phyloP scores from a whole-genome alignment of 108 stramenopile genomes.

The Nitzschia sp. region DNA sequence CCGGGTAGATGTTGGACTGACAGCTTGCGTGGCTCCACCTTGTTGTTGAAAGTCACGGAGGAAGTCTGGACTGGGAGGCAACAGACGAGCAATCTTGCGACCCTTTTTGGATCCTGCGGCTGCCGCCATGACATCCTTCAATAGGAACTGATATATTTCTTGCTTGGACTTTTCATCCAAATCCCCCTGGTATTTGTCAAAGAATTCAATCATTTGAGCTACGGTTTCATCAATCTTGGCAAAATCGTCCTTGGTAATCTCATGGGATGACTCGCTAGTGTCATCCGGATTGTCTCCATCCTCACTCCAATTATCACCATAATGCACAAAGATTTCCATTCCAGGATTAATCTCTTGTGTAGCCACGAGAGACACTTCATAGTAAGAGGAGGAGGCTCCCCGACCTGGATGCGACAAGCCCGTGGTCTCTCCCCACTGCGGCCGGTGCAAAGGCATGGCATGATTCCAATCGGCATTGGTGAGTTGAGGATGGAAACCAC shows the following conservation, averaged over 20 bases:
- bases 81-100: conserved; percentile 28
- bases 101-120: conserved; percentile 57
- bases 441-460: conserved; percentile 35
- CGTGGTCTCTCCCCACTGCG: conserved; percentile 25
- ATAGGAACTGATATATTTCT: conserved; percentile 68
- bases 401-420: conserved; percentile 55
- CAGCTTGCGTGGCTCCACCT: conserved; percentile 53
- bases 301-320: conserved; percentile 62
- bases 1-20: conserved; percentile 38
- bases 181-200: conserved; percentile 60
- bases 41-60: conserved; percentile 48
- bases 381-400: conserved; percentile 62
- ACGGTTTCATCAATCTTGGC: conserved; percentile 66
- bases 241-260: conserved; percentile 58
- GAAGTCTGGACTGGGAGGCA: conserved; percentile 60
- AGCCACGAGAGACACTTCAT: conserved; percentile 48
- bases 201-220: conserved; percentile 67
- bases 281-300: conserved; percentile 47
- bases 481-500: conserved; percentile 37
- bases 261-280: conserved; percentile 29
- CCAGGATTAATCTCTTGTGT: conserved; percentile 56
- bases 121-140: conserved; percentile 60
- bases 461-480: conserved; percentile 63
- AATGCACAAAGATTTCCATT: conserved; percentile 65
- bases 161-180: conserved; percentile 55